Conservation (phyloP, 768 basidiomycete species). For the Pleurotus cornucopiae region DNA sequence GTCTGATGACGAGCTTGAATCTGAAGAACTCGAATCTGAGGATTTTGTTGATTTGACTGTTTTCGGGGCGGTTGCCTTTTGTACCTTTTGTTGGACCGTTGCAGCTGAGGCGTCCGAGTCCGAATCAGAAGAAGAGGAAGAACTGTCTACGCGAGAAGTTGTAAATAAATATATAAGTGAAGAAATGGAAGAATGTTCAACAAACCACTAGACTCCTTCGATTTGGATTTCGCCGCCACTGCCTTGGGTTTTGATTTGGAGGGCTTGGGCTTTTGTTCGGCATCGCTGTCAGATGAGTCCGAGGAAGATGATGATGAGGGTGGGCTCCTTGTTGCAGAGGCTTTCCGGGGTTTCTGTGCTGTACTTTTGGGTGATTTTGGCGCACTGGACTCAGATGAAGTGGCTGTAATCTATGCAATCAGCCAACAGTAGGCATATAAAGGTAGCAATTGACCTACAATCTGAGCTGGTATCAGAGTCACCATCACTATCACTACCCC, state of each 20-base stretch:
- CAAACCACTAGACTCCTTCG: background rate
- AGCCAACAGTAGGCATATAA: background rate
- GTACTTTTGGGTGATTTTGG: slow-evolving; percentile 1
- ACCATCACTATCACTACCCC: slow-evolving; percentile 19
- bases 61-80: too few relatives aligned
- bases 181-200: background rate
- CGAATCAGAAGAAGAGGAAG: slow-evolving; percentile 23
- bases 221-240: background rate
- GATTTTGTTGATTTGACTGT: background rate
- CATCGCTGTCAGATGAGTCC: background rate
- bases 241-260: background rate
- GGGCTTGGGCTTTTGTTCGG: background rate
- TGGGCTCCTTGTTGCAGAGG: background rate
- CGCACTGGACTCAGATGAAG: slow-evolving; percentile 8
- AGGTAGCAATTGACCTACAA: slow-evolving; percentile 7
- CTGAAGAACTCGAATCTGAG: slow-evolving; percentile 9
- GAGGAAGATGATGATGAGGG: background rate
- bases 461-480: slow-evolving; percentile 22
- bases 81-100: too few relatives aligned
- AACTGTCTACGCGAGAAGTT: background rate
- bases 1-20: slow-evolving; percentile 18
- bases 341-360: background rate
- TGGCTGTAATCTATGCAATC: slow-evolving; percentile 2
- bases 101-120: slow-evolving; percentile 13
- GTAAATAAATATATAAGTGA: background rate